phyloP scores from a whole-genome alignment of 306 rosid genomes.

The Abrus pulchellus region DNA sequence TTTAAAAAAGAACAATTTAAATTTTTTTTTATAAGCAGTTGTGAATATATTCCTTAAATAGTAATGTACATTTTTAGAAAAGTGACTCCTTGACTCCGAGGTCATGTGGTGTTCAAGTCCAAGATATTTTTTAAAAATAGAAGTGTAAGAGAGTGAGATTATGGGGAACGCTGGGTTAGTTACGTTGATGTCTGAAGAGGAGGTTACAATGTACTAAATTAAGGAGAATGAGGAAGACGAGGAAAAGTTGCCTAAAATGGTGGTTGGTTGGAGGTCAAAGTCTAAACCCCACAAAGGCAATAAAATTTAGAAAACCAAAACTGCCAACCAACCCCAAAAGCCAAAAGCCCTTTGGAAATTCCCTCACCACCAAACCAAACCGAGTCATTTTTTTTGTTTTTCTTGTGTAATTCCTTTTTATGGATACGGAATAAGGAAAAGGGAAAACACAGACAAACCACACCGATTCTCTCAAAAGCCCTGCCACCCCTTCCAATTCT shows the following conservation, averaged over 20 bases:
- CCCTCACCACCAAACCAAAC: constrained; percentile 55
- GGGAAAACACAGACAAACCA: constrained; percentile 45
- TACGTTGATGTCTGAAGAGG: constrained; percentile 3
- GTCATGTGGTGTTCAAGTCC: constrained; percentile 15
- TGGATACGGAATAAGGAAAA: constrained; percentile 40
- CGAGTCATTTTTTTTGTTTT: constrained; percentile 55
- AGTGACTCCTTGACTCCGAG: background rate
- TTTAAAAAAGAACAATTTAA: background rate
- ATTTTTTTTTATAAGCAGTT: background rate
- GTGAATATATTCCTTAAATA: background rate
- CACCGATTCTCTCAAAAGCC: constrained; percentile 38
- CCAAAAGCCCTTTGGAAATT: constrained; percentile 57
- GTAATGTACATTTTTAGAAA: background rate
- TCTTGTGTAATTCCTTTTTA: constrained; percentile 57
- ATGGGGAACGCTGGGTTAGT: background rate
- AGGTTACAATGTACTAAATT: constrained; percentile 48
- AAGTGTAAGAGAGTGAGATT: constrained; percentile 29
- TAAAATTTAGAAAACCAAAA: constrained; percentile 64
- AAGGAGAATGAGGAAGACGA: constrained; percentile 57
- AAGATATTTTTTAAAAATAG: constrained; percentile 42
- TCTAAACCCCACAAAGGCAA: constrained; percentile 73
- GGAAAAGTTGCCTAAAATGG: constrained; percentile 76
- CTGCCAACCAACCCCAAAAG: constrained; percentile 62
- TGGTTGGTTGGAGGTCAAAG: constrained; percentile 82
- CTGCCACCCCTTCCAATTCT: constrained; percentile 50